These are phyloP conservation scores for Proliferodiscus dingleyae DNA, from an alignment of 2,329 filamentous ascomycete genomes.

Conservation along the genomic window DNA sequence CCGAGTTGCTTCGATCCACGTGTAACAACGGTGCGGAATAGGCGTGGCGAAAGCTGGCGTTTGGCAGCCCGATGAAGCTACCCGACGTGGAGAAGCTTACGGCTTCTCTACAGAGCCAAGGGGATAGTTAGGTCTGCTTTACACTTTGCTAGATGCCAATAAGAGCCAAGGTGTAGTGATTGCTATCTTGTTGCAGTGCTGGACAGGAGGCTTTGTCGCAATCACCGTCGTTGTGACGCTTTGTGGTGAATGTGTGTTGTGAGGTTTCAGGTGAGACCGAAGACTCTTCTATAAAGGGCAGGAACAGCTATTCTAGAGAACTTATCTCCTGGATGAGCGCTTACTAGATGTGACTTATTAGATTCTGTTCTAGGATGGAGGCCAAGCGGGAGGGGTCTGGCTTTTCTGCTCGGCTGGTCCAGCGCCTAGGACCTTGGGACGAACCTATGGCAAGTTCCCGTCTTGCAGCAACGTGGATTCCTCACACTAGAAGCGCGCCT, in stretches of 20 bases:
- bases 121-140: no score
- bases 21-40: no score
- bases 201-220: slow-evolving; percentile 2
- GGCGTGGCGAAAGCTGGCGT: not conserved
- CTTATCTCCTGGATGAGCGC: slow-evolving; percentile 20
- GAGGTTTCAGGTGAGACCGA: slow-evolving; percentile 21
- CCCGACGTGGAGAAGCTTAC: no score
- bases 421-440: slow-evolving; percentile 30
- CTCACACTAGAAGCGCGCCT: slow-evolving; percentile 20
- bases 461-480: slow-evolving; percentile 25
- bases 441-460: slow-evolving; percentile 34
- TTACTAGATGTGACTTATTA: slow-evolving; percentile 27
- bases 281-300: slow-evolving; percentile 16
- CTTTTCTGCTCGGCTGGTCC: slow-evolving; percentile 27
- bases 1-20: no score
- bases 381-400: slow-evolving; percentile 29
- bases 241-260: slow-evolving; percentile 5
- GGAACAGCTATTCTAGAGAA: slow-evolving; percentile 19
- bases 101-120: no score
- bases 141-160: no score
- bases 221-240: slow-evolving; percentile 3
- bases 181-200: slow-evolving; percentile 2
- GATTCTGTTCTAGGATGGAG: slow-evolving; percentile 22
- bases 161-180: slow-evolving; percentile 2
- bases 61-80: not conserved